phyloP scores from a whole-genome alignment of 2,329 filamentous ascomycete genomes.

The Trichoderma breve region DNA sequence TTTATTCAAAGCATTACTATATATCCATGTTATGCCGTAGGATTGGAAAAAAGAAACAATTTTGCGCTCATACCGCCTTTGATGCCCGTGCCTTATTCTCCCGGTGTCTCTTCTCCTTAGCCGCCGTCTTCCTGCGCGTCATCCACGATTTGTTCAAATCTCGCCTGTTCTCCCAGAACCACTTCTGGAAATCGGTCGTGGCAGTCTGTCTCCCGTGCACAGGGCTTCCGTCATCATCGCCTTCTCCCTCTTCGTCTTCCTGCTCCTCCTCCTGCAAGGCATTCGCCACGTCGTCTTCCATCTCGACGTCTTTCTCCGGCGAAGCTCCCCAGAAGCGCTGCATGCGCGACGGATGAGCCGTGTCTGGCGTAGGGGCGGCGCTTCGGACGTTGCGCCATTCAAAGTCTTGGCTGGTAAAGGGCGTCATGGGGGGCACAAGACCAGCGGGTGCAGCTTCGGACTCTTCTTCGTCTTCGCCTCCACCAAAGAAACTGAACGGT shows the following conservation, averaged over 20 bases:
- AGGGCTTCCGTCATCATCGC: constrained; percentile 25
- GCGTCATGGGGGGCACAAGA: constrained; percentile 73
- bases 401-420: constrained; percentile 76
- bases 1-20: background rate
- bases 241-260: constrained; percentile 29
- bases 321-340: constrained; percentile 55
- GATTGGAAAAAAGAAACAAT: background rate
- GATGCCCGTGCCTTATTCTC: constrained; percentile 59
- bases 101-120: constrained; percentile 65
- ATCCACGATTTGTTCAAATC: constrained; percentile 67
- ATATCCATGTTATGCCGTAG: background rate
- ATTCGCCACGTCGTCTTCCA: constrained; percentile 43
- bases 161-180: constrained; percentile 66
- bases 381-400: constrained; percentile 74
- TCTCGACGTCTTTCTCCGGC: constrained; percentile 33
- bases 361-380: constrained; percentile 92
- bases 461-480: constrained; percentile 48
- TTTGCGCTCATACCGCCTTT: constrained; percentile 33
- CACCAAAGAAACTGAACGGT: constrained; percentile 76
- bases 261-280: constrained; percentile 32
- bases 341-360: constrained; percentile 68
- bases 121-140: constrained; percentile 58
- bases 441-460: constrained; percentile 23
- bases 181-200: constrained; percentile 59
- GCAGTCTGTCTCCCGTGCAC: constrained; percentile 25